Evolutionary conservation across 768 basidiomycete genomes (phyloP).

Genomic region (Lentinula sp.): DNA sequence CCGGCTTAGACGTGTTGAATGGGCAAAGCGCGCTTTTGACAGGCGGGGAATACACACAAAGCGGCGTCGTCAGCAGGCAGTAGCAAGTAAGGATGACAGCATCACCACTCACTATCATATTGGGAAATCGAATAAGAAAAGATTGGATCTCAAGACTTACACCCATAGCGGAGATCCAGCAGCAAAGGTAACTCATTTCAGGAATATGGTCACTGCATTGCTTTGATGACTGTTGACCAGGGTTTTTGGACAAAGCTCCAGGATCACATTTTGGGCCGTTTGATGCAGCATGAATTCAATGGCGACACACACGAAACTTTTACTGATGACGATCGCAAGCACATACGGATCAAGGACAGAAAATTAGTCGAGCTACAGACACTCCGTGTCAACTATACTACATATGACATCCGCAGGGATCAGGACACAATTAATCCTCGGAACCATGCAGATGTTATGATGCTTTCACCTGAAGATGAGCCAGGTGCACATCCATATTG

Average conservation of each 20-base stretch:
- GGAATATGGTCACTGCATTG: too few species aligned
- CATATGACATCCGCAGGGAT: slow-evolving; percentile 25
- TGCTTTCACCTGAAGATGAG: slow-evolving; percentile 8
- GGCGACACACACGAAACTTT: slow-evolving; percentile 12
- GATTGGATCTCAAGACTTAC: too few species aligned
- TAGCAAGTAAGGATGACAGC: slow-evolving; percentile 18
- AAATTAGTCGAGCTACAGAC: slow-evolving; percentile 8
- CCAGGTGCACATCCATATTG: slow-evolving; percentile 10
- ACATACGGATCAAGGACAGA: slow-evolving; percentile 9
- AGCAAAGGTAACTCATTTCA: background rate
- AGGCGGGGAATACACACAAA: background rate
- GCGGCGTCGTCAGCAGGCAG: slow-evolving; percentile 3
- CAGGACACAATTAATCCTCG: slow-evolving; percentile 25
- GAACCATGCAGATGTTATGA: slow-evolving; percentile 18
- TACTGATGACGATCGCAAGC: slow-evolving; percentile 9
- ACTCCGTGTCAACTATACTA: slow-evolving; percentile 24
- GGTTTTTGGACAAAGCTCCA: slow-evolving; percentile 20
- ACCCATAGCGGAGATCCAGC: background rate
- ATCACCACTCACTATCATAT: background rate
- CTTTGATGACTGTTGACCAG: slow-evolving; percentile 9
- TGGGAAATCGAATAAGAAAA: background rate
- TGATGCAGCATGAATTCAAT: slow-evolving; percentile 10
- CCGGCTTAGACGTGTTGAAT: background rate
- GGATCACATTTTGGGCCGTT: slow-evolving; percentile 20
- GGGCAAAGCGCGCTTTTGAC: background rate